Evolutionary conservation across 1,284 basidiomycete genomes (phyloP), one percentile per base, ranked within the genome.

Genomic region (Austroboletus novae-zelandiae): DNA sequence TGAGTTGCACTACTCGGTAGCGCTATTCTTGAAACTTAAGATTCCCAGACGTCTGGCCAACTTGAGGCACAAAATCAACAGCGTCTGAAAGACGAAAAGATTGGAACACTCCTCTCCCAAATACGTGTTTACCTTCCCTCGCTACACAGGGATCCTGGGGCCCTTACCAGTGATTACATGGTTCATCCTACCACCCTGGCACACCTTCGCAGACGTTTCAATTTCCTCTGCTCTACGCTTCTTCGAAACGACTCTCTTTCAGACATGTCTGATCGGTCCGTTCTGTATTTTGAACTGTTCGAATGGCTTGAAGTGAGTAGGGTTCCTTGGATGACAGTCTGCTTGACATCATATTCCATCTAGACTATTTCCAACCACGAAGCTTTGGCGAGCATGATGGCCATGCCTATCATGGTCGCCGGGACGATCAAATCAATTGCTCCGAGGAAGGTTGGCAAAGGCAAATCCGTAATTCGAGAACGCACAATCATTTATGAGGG

Each of bases 331-430:
- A 51, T 30, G 47, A 41, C 46, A 35, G 52, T 40, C 17, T 36
- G 14, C 44, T 49, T 50, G 18, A 50, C 29, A 35, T 31, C 39
- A 5, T 18, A 45, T 13, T 43, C 40, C 17, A 5, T 13, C 52
- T 56, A 91, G 89, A 91, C 88, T 3, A 89, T 96, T 37, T 92
- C 92, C 9, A 86, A 85, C 59, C 92, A 96, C 57, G 93, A 95
- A 74, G 86, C 90, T 4, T 71, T 95, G 27, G 91, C 91, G 3
- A 90, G 88, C 58, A 94, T 95, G 89, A 91, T 96, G 81, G 93
- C 89, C 1, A 95, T 94, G 91, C 92, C 93, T 2, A 92, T 92
- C 64, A 95, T 95, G 92, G 83, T 88, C 4, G 78, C 82, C 18
- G 72, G 78, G 4, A 85, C 84, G n/a, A 77, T 83, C 29, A 88